Evolutionary conservation across 441 rosid genomes (phyloP), one percentile per base, ranked within the genome.

Genomic region (Jatropha podagrica): DNA sequence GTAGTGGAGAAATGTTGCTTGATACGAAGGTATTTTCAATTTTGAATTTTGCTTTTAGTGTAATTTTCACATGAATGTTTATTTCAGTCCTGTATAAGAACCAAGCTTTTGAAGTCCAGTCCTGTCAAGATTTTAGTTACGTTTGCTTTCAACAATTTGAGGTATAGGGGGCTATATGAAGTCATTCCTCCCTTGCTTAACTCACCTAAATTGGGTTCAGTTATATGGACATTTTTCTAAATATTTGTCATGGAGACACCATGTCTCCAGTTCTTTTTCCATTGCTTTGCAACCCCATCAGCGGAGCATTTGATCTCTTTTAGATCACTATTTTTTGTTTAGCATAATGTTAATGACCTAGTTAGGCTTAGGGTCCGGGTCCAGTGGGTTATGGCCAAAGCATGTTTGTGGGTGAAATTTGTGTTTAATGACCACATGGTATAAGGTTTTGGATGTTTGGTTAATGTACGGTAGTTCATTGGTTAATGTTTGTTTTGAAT

Each of bases 21-120:
- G 99, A 96, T 83, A 61, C 98, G 7, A 96, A 91, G 94, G 99
- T 92, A 85, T 66, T 72, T 73, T 56, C 27, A 65, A 40, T 60
- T 23, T 63, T 13, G 3, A 60, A 6, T 4, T 7, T 60, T 44
- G 26, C 4, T 26, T 32, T 8, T 23, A 1, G 26, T 72, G 14
- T 41, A 42, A 42, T 32, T 15, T 46, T 4, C 42, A 7, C 18
- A 32, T 7, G 7, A 27, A 1, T 59, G 1, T 26, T 59, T 9
- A 59, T 26, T 59, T 59, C 0, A 14, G 6, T 26, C 41, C n/a
- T 26, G 12, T 26, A 27, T 5, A 60, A 26, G 40, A 61, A 32
- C 18, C 65, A 14, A 12, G 65, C 14, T 61, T 32, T 14, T 27
- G 17, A 61, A 32, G 18, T 61, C 26, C 3, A 23, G 13, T 32